A percentile compares a stretch with the other conserved stretches of the same genome.
Evolutionary conservation across 2,329 filamentous ascomycete genomes (phyloP).

Genomic region (Didymella keratinophila): DNA sequence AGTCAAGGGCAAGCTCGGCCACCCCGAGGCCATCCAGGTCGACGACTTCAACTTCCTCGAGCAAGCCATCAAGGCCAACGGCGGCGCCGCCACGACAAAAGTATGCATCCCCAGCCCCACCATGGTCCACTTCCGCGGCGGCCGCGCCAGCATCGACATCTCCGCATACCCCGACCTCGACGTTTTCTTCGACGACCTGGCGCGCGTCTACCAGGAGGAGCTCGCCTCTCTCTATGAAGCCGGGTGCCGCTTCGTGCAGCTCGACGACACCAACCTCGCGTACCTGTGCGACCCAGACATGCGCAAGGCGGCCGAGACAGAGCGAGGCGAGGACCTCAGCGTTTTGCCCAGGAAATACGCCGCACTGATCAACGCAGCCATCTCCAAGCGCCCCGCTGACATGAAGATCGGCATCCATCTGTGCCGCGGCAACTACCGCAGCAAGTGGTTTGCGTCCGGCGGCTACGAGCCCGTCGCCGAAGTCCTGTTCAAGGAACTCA

Average conservation of each 20-base stretch:
- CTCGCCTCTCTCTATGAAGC: slow-evolving; percentile 62
- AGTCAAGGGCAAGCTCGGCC: slow-evolving; percentile 62
- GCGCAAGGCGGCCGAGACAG: slow-evolving; percentile 59
- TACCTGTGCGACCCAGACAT: slow-evolving; percentile 66
- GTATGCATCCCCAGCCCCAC: slow-evolving; percentile 66
- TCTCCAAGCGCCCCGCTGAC: slow-evolving; percentile 61
- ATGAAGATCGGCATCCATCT: slow-evolving; percentile 66
- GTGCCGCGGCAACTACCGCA: slow-evolving; percentile 65
- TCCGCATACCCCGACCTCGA: slow-evolving; percentile 64
- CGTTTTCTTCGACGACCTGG: slow-evolving; percentile 64
- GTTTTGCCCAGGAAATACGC: slow-evolving; percentile 62
- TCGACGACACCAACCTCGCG: slow-evolving; percentile 68
- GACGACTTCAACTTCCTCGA: slow-evolving; percentile 65
- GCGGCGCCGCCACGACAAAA: slow-evolving; percentile 57
- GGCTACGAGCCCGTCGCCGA: slow-evolving; percentile 67
- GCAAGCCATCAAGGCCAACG: slow-evolving; percentile 53
- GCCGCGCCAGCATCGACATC: slow-evolving; percentile 61
- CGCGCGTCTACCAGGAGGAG: slow-evolving; percentile 64
- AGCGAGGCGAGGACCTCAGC: slow-evolving; percentile 60
- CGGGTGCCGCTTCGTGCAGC: slow-evolving; percentile 64
- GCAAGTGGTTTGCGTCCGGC: slow-evolving; percentile 65
- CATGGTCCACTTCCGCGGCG: slow-evolving; percentile 68
- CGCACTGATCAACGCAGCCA: slow-evolving; percentile 63
- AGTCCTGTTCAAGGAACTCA: slow-evolving; percentile 64
- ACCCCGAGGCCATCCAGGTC: slow-evolving; percentile 63